Conservation (phyloP, 2,329 filamentous ascomycete genomes). For the Penicillium janthinellum region DNA sequence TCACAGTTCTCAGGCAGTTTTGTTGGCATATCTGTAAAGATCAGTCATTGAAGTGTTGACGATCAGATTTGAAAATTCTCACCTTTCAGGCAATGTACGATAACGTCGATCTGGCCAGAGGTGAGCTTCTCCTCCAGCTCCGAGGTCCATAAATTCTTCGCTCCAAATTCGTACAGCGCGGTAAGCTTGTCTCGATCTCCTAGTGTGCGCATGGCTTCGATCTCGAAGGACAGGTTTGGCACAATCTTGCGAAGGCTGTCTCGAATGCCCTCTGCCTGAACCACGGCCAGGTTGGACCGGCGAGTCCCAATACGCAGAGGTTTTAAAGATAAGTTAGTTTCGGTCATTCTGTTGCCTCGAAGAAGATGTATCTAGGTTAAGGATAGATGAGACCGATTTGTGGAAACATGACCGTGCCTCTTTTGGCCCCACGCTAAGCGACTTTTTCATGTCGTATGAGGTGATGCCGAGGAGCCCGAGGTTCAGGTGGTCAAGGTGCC, state of each 20-base stretch:
- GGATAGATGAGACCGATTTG: not conserved
- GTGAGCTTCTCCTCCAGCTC: slow-evolving; percentile 77
- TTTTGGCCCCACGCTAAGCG: no score
- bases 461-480: no score
- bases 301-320: slow-evolving; percentile 14
- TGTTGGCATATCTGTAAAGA: slow-evolving; percentile 73
- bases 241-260: slow-evolving; percentile 1
- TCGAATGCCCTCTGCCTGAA: slow-evolving; percentile 17
- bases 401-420: not conserved
- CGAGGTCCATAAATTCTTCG: slow-evolving; percentile 66
- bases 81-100: slow-evolving; percentile 84
- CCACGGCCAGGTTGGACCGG: slow-evolving; percentile 18
- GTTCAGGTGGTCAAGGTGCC: no score
- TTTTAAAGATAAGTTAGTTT: not conserved
- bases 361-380: no score
- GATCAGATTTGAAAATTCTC: no score
- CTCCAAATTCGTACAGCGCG: slow-evolving; percentile 18
- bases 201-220: slow-evolving; percentile 7
- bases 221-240: slow-evolving; percentile 11
- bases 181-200: slow-evolving; percentile 18
- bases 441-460: no score
- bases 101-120: slow-evolving; percentile 68
- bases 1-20: slow-evolving; percentile 70
- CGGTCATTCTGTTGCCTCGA: not conserved
- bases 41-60: not conserved